Conservation (phyloP, 163 green algal species). For the Picocystis sp. region DNA sequence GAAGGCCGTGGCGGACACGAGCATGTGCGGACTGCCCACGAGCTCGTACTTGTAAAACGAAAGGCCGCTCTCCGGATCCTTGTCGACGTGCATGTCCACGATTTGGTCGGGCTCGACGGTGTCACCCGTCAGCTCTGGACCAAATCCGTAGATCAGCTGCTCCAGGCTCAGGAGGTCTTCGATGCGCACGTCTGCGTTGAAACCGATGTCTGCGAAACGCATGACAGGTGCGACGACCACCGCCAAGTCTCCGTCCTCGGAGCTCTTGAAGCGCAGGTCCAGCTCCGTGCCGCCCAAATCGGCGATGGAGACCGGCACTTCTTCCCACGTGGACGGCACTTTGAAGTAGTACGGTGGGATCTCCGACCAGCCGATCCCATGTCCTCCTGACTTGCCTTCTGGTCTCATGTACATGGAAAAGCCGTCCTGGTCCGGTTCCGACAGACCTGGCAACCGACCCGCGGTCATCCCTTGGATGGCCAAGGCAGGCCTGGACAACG, state of each 20-base stretch:
- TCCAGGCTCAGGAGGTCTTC: slow-evolving; percentile 49
- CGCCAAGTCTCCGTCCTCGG: slow-evolving; percentile 46
- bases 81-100: slow-evolving; percentile 28
- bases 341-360: slow-evolving; percentile 73
- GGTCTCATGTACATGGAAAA: slow-evolving; percentile 65
- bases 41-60: slow-evolving; percentile 41
- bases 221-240: slow-evolving; percentile 84
- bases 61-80: slow-evolving; percentile 17
- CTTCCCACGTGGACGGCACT: slow-evolving; percentile 55
- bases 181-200: slow-evolving; percentile 46
- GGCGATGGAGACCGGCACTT: slow-evolving; percentile 87
- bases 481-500: slow-evolving; percentile 3
- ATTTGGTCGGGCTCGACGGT: slow-evolving; percentile 7
- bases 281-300: slow-evolving; percentile 83
- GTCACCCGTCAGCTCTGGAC: slow-evolving; percentile 62
- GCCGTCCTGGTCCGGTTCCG: slow-evolving; percentile 36
- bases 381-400: slow-evolving; percentile 71
- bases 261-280: slow-evolving; percentile 66
- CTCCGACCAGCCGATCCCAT: slow-evolving; percentile 88
- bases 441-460: slow-evolving; percentile 50
- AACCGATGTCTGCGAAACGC: slow-evolving; percentile 67
- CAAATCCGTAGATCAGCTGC: slow-evolving; percentile 71
- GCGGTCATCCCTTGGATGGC: slow-evolving; percentile 58
- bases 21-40: slow-evolving; percentile 42
- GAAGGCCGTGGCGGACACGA: slow-evolving; percentile 57